These are phyloP conservation scores for Carpinus fangiana DNA, from an alignment of 306 rosid species.

Conservation along the genomic window DNA sequence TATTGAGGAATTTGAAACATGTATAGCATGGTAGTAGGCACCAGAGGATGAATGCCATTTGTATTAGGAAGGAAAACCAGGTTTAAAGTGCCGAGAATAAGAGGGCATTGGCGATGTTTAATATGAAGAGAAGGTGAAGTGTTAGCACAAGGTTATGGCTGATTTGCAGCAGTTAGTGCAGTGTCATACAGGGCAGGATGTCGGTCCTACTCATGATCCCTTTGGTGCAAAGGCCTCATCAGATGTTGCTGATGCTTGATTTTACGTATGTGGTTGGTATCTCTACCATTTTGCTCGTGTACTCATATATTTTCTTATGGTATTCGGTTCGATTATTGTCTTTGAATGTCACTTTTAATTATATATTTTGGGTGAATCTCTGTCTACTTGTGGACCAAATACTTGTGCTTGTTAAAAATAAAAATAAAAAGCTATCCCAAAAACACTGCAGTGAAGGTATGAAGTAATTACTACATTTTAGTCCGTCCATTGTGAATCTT, in stretches of 20 bases:
- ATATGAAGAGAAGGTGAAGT: constrained; percentile 92
- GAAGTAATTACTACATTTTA: background rate
- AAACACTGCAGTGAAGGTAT: background rate
- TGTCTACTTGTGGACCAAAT: background rate
- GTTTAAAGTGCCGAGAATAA: constrained; percentile 96
- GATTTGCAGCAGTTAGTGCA: constrained; percentile 94
- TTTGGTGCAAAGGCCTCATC: constrained; percentile 56
- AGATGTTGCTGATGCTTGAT: constrained; percentile 49
- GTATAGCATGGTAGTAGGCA: constrained; percentile 71
- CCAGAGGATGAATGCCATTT: constrained; percentile 97
- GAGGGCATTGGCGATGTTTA: constrained; percentile 95
- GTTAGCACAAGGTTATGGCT: constrained; percentile 96
- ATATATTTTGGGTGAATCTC: background rate
- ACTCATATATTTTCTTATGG: background rate
- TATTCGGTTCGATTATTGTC: background rate
- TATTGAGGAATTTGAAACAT: background rate
- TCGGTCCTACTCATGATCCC: constrained; percentile 93
- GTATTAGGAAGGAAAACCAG: constrained; percentile 96
- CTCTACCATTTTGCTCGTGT: background rate
- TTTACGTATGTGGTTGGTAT: constrained; percentile 30
- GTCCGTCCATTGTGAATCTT: background rate
- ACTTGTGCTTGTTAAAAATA: background rate
- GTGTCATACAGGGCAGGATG: constrained; percentile 95
- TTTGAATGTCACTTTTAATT: background rate
- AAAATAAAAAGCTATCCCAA: background rate